These are phyloP conservation scores for Magnolia kwangsiensis DNA, from an alignment of 164 flowering plant species.

Conservation along the genomic window DNA sequence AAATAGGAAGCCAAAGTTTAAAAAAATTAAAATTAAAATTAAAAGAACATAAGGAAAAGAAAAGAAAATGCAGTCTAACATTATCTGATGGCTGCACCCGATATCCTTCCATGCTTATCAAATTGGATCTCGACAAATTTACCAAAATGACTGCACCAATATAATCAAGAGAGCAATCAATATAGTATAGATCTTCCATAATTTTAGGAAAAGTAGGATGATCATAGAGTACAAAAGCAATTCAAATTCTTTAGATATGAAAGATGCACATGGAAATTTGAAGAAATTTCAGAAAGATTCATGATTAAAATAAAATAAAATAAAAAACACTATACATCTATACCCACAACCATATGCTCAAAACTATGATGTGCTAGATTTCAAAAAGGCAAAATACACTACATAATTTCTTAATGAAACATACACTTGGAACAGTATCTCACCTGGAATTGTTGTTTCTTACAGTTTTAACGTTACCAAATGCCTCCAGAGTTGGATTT, in stretches of 20 bases:
- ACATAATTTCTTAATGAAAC: background rate
- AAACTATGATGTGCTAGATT: background rate
- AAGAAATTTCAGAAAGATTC: background rate
- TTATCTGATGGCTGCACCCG: slow-evolving; percentile 74
- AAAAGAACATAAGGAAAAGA: too few relatives aligned
- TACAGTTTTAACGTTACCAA: slow-evolving; percentile 88
- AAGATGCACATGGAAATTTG: background rate
- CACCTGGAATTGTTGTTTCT: slow-evolving; percentile 86
- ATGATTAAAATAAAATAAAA: too few relatives aligned
- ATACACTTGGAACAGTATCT: slow-evolving; percentile 14
- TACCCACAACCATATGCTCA: background rate
- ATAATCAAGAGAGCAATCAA: background rate
- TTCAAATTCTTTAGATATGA: too few relatives aligned
- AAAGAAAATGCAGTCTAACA: too few relatives aligned
- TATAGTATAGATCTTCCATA: background rate
- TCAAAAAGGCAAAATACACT: background rate
- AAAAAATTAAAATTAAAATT: too few relatives aligned
- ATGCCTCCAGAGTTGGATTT: slow-evolving; percentile 91
- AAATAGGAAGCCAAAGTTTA: too few relatives aligned
- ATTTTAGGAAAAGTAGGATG: background rate
- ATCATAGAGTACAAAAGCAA: background rate
- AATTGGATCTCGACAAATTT: slow-evolving; percentile 89
- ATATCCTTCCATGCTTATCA: slow-evolving; percentile 70
- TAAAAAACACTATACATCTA: background rate
- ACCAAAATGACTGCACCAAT: slow-evolving; percentile 66